Base-by-base conservation (phyloP, 805 yeast genomes). In the Tetrapisispora iriomotensis region DNA sequence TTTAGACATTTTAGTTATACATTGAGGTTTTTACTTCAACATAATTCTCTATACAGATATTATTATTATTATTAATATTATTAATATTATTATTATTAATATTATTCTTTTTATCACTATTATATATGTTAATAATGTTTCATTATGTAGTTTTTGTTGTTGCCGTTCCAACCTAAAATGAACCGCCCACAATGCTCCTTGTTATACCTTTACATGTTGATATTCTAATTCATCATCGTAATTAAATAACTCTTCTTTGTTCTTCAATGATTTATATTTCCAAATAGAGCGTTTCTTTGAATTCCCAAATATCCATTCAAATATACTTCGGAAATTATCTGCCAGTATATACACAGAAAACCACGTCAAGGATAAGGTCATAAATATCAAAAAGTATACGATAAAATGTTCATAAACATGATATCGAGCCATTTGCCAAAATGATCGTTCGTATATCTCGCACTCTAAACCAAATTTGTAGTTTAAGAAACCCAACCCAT, bases 401-500 rank as follows among this genome's bases (percentile, higher is more conserved):
- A 38, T 32, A 36, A 55, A 56, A 35, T 58, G 42, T 6, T 45
- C 49, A 33, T 49, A 49, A 3, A 60, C 7, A 28, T 58, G 54
- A n/a, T 49, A 45, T 15, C 55, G 46, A 21, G 53, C 10, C 36
- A 48, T 37, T 15, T 47, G 47, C 3, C 36, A 9, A 27, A 40
- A 30, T 7, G 56, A 50, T 5, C 42, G 43, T 8, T 40, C 48
- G 32, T 56, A 52, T 6, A 61, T 42, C 24, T 52, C 56, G 12
- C 45, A 44, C 6, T 47, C 44, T 4, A 47, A 23, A 1, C 49
- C 53, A 28, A 54, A 39, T 15, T 48, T 50, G 29, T 61, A 60
- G 38, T 59, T 61, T 44, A 55, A 54, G 35, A 46, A 61, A 4
- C 66, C 66, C n/a, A 61, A 41, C 7, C 66, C 66, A 35, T 46